These are phyloP conservation scores for Melastoma malabathricum DNA, from an alignment of 345 rosid species.

Conservation along the genomic window DNA sequence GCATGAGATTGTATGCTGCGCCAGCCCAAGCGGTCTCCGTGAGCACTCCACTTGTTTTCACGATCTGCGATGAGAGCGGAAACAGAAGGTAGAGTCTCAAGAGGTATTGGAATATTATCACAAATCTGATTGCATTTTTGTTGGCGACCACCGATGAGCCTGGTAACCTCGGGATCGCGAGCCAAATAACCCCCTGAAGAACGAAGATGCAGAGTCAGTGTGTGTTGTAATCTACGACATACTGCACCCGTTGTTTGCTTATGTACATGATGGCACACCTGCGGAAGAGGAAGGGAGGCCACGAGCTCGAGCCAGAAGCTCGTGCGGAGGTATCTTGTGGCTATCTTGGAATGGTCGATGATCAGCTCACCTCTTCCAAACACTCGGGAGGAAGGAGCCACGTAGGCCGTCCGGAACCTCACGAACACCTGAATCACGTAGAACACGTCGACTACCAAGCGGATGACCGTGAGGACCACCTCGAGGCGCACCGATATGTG, in stretches of 20 bases:
- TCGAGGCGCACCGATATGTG: conserved; percentile 17
- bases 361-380: conserved; percentile 58
- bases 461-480: conserved; percentile 17
- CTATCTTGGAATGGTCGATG: conserved; percentile 27
- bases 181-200: conserved; percentile 39
- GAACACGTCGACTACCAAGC: conserved; percentile 30
- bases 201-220: neutral
- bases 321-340: conserved; percentile 26
- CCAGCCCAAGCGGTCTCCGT: conserved; percentile 43
- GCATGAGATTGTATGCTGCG: conserved; percentile 38
- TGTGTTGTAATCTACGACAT: neutral
- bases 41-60: conserved; percentile 29
- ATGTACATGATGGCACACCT: conserved; percentile 20
- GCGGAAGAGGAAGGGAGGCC: conserved; percentile 48
- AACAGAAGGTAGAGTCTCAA: conserved; percentile 36
- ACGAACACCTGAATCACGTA: conserved; percentile 31
- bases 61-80: conserved; percentile 36
- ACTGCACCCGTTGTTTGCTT: neutral
- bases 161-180: conserved; percentile 23
- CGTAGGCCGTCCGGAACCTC: conserved; percentile 38
- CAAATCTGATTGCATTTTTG: conserved; percentile 19
- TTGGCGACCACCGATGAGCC: conserved; percentile 11
- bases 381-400: conserved; percentile 56
- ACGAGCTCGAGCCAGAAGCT: conserved; percentile 36
- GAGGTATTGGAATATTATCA: conserved; percentile 33